Base-by-base conservation (phyloP, 2,329 filamentous ascomycete genomes). In the Fusarium sp. region DNA sequence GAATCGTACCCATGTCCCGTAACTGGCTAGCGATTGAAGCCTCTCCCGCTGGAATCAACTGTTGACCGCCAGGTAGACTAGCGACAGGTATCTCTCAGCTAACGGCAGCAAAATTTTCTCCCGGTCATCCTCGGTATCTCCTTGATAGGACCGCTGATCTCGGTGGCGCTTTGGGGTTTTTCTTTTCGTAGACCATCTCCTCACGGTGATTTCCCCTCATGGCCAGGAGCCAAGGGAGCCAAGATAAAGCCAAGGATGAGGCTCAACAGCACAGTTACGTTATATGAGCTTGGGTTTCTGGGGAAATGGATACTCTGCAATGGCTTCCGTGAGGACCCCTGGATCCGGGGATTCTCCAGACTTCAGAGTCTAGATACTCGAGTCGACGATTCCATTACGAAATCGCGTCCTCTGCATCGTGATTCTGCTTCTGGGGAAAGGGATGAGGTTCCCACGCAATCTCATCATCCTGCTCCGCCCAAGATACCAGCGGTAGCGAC, bases 91-190 rank as follows among this genome's bases (percentile, higher is more conserved):
- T 65, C 61, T 47, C 17, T 44, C 56, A 39, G 48, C 38, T 37
- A 36, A 38, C 14, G 25, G 41, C 17, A 41, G 31, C 35, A 23
- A 37, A 51, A 11, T 17, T 37, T 49, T 54, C 41, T 33, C 17
- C 36, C 35, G 8, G 8, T 6, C 15, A 42, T 61, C 55, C 57
- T 67, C 62, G 67, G 66, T 54, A 41, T 53, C 27, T 58, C 66
- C 63, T 70, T 66, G 53, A 66, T 64, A 64, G 54, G 57, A 15
- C 56, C 48, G 21, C 37, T 53, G 54, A 57, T 53, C 39, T 48
- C 41, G 17, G 53, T 55, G 43, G 52, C 56, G 27, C 42, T 54
- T 43, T 31, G 29, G 11, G n/a, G 3, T 17, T 49, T 43, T 29
- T 41, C 43, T 39, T 41, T 43, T 48, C 36, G 17, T 32, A 14